A percentile compares a stretch with the other conserved stretches of the same genome.
These are phyloP conservation scores for Pestalotiopsis sp. DNA, from an alignment of 2,329 filamentous ascomycete species.

Conservation along the genomic window DNA sequence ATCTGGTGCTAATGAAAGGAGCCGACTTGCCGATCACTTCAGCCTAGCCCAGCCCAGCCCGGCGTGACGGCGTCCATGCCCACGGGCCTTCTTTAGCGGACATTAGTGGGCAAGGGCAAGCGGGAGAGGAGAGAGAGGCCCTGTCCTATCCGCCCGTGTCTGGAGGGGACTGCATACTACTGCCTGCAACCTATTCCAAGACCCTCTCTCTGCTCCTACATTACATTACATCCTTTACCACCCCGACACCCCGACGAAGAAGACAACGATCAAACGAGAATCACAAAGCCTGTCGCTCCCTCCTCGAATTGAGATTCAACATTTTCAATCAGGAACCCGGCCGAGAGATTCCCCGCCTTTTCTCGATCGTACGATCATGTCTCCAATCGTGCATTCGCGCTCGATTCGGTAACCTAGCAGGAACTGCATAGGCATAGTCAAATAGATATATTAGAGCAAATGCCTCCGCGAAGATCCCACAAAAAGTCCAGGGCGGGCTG, in stretches of 20 bases:
- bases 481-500: slow-evolving; percentile 72
- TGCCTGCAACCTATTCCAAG: not conserved
- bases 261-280: not conserved
- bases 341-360: not conserved
- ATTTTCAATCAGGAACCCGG: not conserved
- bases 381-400: not conserved
- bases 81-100: not conserved
- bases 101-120: too few relatives aligned
- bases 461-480: slow-evolving; percentile 69
- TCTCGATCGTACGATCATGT: slow-evolving; percentile 10
- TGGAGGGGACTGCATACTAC: not conserved
- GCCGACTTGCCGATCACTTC: not conserved
- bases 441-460: slow-evolving; percentile 29
- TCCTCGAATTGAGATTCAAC: not conserved
- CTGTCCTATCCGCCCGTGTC: not conserved
- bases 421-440: not conserved
- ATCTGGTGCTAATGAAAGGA: too few relatives aligned
- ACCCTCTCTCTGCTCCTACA: not conserved
- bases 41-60: not conserved
- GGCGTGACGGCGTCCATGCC: not conserved
- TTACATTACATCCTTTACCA: not conserved
- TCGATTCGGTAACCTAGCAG: slow-evolving; percentile 6
- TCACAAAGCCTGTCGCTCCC: not conserved
- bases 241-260: too few relatives aligned
- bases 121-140: not conserved